A percentile compares a stretch with the other conserved stretches of the same genome.
Conservation (phyloP, 2,329 filamentous ascomycete genomes). For the Beauveria sp. region DNA sequence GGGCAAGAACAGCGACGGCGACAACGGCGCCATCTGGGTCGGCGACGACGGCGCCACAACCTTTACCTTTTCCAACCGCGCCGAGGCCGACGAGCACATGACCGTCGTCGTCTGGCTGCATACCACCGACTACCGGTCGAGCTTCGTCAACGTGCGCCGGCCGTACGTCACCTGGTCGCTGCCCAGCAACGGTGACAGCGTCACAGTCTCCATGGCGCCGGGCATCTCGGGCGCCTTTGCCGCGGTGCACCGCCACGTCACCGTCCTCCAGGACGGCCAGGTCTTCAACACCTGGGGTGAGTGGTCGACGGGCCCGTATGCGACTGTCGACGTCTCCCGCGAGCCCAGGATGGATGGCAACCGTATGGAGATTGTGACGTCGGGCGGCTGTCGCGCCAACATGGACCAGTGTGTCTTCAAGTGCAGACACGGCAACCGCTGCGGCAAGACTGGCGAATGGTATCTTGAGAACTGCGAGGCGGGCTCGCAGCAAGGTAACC, state of each 20-base stretch:
- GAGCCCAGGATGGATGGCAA: conserved; percentile 37
- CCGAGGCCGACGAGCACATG: conserved; percentile 14
- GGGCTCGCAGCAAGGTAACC: conserved; percentile 19
- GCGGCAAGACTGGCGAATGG: conserved; percentile 27
- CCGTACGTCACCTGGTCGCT: conserved; percentile 31
- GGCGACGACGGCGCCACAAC: conserved; percentile 21
- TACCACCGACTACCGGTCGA: conserved; percentile 12
- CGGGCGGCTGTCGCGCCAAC: conserved; percentile 31
- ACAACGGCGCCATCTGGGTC: conserved; percentile 23
- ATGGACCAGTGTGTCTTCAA: conserved; percentile 35
- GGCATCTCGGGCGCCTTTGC: conserved; percentile 32
- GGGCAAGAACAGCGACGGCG: conserved; percentile 17
- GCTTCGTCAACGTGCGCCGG: conserved; percentile 21
- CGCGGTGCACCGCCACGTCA: conserved; percentile 23
- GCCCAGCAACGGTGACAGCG: conserved; percentile 22
- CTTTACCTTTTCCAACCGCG: conserved; percentile 22
- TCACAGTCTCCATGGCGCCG: conserved; percentile 29
- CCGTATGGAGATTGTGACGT: conserved; percentile 25
- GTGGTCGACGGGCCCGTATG: conserved; percentile 29
- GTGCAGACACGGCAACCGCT: conserved; percentile 28
- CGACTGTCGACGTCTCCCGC: conserved; percentile 34
- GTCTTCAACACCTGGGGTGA: conserved; percentile 37
- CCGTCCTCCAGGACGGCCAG: conserved; percentile 28
- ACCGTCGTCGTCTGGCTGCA: conserved; percentile 22
- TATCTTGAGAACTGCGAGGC: conserved; percentile 27